Percentiles rank a stretch among this genome's conserved stretches.
Evolutionary conservation across 139 green algal species (phyloP).

Genomic region (Chlamydomonas sp.): DNA sequence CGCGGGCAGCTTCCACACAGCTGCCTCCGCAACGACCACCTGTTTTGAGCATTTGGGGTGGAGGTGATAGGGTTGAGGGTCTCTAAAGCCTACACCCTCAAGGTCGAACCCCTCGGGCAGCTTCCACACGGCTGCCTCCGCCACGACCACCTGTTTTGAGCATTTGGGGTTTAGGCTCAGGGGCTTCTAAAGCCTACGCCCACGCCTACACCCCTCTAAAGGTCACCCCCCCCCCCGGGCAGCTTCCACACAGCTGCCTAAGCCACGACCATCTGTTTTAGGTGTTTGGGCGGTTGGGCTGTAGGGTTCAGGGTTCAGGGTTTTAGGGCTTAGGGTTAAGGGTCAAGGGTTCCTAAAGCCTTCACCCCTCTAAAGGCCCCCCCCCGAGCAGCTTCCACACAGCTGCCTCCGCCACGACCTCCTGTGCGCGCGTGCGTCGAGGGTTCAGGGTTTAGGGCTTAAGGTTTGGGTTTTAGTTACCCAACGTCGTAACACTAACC

Average conservation of each 20-base stretch:
- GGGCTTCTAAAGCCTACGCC: too few relatives aligned
- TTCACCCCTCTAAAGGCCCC: constrained; percentile 35
- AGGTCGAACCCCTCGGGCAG: constrained; percentile 42
- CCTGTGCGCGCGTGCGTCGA: too few relatives aligned
- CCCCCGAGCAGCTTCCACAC: constrained; percentile 35
- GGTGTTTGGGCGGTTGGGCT: too few relatives aligned
- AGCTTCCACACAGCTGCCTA: constrained; percentile 32
- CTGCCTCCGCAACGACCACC: constrained; percentile 33
- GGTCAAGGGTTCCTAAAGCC: too few relatives aligned
- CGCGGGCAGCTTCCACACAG: constrained; percentile 37
- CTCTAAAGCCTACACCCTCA: constrained; percentile 29
- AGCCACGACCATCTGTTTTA: constrained; percentile 30
- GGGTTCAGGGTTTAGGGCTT: too few relatives aligned
- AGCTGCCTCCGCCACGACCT: constrained; percentile 34
- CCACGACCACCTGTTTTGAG: constrained; percentile 33
- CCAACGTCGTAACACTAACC: constrained; percentile 29
- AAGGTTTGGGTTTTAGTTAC: too few relatives aligned
- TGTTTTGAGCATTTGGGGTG: too few relatives aligned
- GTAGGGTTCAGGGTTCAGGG: too few relatives aligned
- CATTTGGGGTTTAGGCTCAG: too few relatives aligned
- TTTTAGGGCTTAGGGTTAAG: too few relatives aligned
- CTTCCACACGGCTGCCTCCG: constrained; percentile 27
- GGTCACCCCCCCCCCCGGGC: constrained; percentile 38
- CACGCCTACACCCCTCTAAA: too few relatives aligned
- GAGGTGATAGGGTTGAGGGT: too few relatives aligned